Evolutionary conservation across 768 basidiomycete species (phyloP), one percentile per base, ranked within the genome.

Genomic region (Chalciporus chontae): DNA sequence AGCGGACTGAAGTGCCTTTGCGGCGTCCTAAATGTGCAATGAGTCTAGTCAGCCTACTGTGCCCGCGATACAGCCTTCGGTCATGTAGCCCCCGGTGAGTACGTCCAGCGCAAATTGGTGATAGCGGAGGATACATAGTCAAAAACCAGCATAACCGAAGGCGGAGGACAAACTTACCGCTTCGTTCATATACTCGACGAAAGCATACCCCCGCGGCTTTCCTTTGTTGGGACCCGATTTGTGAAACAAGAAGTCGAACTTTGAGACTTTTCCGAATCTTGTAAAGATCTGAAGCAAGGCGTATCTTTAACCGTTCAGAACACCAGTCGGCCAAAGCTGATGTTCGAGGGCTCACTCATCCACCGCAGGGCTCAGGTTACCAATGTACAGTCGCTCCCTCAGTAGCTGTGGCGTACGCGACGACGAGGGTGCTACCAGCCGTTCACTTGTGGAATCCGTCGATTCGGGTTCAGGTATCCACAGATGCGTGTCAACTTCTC

Each of bases 161-260:
- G 57, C 41, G 43, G 8, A 27, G 54, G 21, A 21, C 18, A 45
- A 15, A 84, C 90, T 75, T 71, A 98, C 95, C 71, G 84, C 81
- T 71, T 84, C 77, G 39, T 78, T 78, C 26, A 76, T 76, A 61
- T 84, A 97, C 71, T 97, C 91, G 29, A 99, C 71, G 58, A 98
- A 99, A 0, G 94, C 94, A 68, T 95, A 98, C 5, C 96, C 95
- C 11, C 94, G 77, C 0, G 96, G 94, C 66, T 90, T 96, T 15
- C 96, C 96, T 64, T 86, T 94, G 61, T 85, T 69, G 11, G 83
- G 77, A 0, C 95, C 96, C 0, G 87, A 74, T 70, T 95, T 97
- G 76, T 99, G 94, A 63, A 97, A 97, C 54, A 97, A 77, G 67
- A 84, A 97, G 69, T 99, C 96, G 45, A 97, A 79, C 57, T 93